phyloP scores from a whole-genome alignment of 2,329 filamentous ascomycete genomes.

The Ophiostoma piceae region DNA sequence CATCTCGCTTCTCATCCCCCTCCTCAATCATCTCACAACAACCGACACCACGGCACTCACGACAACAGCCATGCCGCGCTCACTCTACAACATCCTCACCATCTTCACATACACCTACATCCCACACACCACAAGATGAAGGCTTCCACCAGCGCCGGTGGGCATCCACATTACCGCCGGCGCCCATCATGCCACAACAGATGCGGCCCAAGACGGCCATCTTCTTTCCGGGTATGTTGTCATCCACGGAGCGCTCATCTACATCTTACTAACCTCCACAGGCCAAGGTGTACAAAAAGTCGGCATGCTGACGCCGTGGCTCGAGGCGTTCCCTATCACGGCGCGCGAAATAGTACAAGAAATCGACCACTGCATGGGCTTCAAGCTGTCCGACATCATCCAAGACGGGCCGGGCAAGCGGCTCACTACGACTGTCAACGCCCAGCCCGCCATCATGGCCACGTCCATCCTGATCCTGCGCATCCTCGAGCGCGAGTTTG shows the following conservation, averaged over 20 bases:
- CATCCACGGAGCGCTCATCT: not conserved
- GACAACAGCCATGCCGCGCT: not conserved
- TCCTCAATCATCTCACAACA: not conserved
- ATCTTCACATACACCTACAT: too few relatives aligned
- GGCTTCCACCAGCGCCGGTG: slow-evolving; percentile 13
- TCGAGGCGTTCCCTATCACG: slow-evolving; percentile 76
- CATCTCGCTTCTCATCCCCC: not conserved
- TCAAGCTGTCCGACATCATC: slow-evolving; percentile 72
- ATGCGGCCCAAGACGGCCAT: slow-evolving; percentile 47
- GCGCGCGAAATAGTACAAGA: slow-evolving; percentile 74
- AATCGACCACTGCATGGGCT: slow-evolving; percentile 71
- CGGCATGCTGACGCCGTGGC: slow-evolving; percentile 81
- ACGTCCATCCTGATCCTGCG: slow-evolving; percentile 85
- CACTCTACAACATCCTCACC: not conserved
- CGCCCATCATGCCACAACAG: not conserved
- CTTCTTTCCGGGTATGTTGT: slow-evolving; percentile 51
- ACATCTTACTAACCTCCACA: slow-evolving; percentile 33
- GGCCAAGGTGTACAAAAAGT: slow-evolving; percentile 86
- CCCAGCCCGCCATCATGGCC: slow-evolving; percentile 94
- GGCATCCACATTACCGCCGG: slow-evolving; percentile 15
- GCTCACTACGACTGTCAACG: slow-evolving; percentile 77
- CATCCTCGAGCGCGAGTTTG: slow-evolving; percentile 79
- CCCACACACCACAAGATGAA: not conserved
- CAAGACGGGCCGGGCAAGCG: slow-evolving; percentile 69
- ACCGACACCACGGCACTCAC: not conserved